Percentiles rank a stretch among this genome's conserved stretches.
Evolutionary conservation across 371 early-diverging fungal species (phyloP).

Genomic region (Synchytrium microbalum): DNA sequence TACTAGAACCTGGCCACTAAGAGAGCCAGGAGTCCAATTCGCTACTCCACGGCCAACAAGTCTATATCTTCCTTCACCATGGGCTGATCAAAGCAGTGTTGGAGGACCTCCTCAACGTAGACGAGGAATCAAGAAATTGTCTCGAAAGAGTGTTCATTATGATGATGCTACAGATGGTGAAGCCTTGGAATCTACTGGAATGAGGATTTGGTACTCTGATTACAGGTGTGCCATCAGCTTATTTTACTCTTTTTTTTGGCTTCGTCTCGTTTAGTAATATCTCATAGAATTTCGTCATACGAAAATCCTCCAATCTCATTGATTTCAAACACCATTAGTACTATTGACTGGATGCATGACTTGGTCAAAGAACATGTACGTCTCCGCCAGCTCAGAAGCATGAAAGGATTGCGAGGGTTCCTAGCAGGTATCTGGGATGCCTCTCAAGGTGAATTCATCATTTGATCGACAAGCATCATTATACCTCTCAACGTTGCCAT

Average conservation of each 20-base stretch:
- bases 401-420: conserved; percentile 49
- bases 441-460: conserved; percentile 81
- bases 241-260: too few species aligned
- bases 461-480: conserved; percentile 50
- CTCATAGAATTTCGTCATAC: too few species aligned
- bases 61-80: neutral
- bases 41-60: too few species aligned
- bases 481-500: neutral
- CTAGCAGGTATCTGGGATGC: conserved; percentile 61
- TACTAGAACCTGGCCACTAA: too few species aligned
- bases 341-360: conserved; percentile 84
- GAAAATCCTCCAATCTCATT: too few species aligned
- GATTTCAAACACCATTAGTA: too few species aligned
- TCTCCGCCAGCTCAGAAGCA: conserved; percentile 50
- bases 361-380: conserved; percentile 80
- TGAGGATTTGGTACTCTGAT: conserved; percentile 62
- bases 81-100: neutral
- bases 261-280: too few species aligned
- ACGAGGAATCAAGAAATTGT: neutral
- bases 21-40: too few species aligned
- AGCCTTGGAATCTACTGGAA: conserved; percentile 15
- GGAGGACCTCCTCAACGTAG: neutral
- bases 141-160: neutral
- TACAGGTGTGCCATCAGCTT: too few species aligned
- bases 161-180: neutral